Percentiles rank a stretch among this genome's conserved stretches.
These are phyloP conservation scores for Mycosphaerella arachidis DNA, from an alignment of 2,329 filamentous ascomycete species.

Conservation along the genomic window DNA sequence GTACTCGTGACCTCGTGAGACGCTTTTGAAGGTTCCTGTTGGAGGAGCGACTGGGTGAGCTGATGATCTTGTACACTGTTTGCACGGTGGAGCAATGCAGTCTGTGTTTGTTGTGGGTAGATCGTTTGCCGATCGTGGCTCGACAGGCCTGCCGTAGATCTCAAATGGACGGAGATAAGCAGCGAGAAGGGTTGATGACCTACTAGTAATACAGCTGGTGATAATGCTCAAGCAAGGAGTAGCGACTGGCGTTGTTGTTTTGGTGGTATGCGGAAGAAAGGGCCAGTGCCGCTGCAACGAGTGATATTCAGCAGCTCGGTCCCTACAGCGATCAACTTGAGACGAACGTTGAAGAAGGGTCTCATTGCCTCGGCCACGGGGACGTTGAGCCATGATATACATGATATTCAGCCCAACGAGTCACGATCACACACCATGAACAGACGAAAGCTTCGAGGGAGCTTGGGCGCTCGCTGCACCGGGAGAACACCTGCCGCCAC, in stretches of 20 bases:
- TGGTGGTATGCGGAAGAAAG: not conserved
- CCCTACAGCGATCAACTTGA: not conserved
- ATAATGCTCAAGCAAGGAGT: conserved; percentile 2
- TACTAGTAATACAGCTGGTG: conserved; percentile 2
- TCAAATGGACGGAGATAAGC: not conserved
- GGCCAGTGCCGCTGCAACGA: not conserved
- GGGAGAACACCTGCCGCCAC: not conserved
- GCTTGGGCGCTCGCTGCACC: conserved; percentile 2
- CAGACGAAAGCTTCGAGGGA: not conserved
- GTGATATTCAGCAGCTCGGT: not conserved
- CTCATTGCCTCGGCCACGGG: not conserved
- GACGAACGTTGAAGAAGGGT: not conserved
- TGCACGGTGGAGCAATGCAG: not conserved
- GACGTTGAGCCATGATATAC: conserved; percentile 1
- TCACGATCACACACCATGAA: not conserved
- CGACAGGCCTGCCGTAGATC: not conserved
- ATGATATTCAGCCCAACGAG: not conserved
- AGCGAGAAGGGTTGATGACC: not conserved
- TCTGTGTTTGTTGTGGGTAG: not conserved
- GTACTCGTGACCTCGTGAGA: conserved; percentile 7
- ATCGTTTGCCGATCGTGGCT: not conserved
- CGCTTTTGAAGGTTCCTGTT: not conserved
- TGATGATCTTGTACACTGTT: not conserved
- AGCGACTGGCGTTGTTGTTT: not conserved
- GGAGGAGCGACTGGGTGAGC: not conserved